Evolutionary conservation across 768 basidiomycete species (phyloP).

Genomic region (Lactarius evosmus): DNA sequence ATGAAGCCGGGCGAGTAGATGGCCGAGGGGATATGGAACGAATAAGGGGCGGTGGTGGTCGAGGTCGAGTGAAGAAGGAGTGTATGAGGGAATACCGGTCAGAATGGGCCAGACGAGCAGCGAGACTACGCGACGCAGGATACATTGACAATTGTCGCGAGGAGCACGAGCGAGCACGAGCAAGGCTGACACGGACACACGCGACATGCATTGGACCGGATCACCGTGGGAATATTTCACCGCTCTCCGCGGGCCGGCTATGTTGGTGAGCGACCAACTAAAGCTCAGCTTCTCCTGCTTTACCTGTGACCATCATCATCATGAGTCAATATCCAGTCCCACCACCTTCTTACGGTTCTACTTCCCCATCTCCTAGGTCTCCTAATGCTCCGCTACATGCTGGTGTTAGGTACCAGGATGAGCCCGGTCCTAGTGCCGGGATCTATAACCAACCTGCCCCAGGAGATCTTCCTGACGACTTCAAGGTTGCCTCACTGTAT

Average conservation of each 20-base stretch:
- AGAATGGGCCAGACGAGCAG: slow-evolving; percentile 15
- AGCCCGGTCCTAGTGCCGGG: slow-evolving; percentile 43
- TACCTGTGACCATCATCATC: slow-evolving; percentile 18
- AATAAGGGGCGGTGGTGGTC: background rate
- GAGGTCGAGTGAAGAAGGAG: slow-evolving; percentile 27
- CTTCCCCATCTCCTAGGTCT: slow-evolving; percentile 40
- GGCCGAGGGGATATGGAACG: background rate
- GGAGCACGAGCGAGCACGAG: too few species aligned
- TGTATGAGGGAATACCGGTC: slow-evolving; percentile 32
- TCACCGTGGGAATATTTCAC: slow-evolving; percentile 16
- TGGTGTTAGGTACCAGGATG: slow-evolving; percentile 24
- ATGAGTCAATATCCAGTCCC: slow-evolving; percentile 49
- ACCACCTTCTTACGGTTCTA: slow-evolving; percentile 56
- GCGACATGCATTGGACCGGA: background rate
- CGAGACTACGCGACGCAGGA: slow-evolving; percentile 15
- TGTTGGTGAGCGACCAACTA: background rate
- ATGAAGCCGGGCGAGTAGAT: background rate
- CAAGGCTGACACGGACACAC: too few species aligned
- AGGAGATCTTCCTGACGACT: slow-evolving; percentile 87
- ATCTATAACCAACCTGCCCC: slow-evolving; percentile 69
- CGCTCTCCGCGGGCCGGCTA: background rate
- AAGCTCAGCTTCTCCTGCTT: background rate
- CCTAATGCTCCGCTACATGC: slow-evolving; percentile 56
- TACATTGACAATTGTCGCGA: slow-evolving; percentile 3
- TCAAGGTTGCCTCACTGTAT: slow-evolving; percentile 60